Evolutionary conservation across 345 rosid species (phyloP), one percentile per base, ranked within the genome.

Genomic region (Mercurialis annua): DNA sequence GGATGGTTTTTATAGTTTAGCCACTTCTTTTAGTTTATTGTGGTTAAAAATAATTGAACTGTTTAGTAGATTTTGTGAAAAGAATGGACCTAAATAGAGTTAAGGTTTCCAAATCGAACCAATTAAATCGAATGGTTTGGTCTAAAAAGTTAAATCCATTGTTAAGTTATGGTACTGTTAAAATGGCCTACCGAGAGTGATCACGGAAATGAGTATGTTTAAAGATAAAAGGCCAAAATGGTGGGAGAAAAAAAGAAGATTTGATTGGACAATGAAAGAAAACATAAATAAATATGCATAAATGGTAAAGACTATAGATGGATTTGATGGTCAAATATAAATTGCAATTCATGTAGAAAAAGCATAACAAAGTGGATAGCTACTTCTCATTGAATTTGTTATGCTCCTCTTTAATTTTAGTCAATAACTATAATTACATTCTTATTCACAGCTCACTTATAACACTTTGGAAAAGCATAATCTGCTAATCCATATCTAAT

Each of bases 291-390:
- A 31, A 76, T 58, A 66, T 38, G 16, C 36, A 68, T 26, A 71
- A 70, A 62, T 72, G 29, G 71, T 57, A 36, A 51, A 59, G 71
- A 56, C 69, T 48, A 52, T 4, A 24, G 60, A 43, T 51, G 14
- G 80, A 79, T 77, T n/a, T 70, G 83, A 78, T 79, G 86, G 87
- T 84, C 85, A 82, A 84, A 82, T 82, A 82, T 82, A 81, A 79
- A 51, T 64, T 23, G 63, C 69, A 40, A 71, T 52, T 60, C 69
- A 51, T 62, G 75, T 43, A 78, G 77, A 80, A 63, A 81, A 61
- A 72, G 71, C 71, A 16, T 49, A 64, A 70, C 20, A 71, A 76
- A 67, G 82, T 4, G 62, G 70, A 47, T 31, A 49, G 59, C 5
- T 49, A 56, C 72, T 60, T 65, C 65, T 53, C 57, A 15, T 73